Base-by-base conservation (phyloP, 140 eudicot genomes). In the Bidens hawaiensis region DNA sequence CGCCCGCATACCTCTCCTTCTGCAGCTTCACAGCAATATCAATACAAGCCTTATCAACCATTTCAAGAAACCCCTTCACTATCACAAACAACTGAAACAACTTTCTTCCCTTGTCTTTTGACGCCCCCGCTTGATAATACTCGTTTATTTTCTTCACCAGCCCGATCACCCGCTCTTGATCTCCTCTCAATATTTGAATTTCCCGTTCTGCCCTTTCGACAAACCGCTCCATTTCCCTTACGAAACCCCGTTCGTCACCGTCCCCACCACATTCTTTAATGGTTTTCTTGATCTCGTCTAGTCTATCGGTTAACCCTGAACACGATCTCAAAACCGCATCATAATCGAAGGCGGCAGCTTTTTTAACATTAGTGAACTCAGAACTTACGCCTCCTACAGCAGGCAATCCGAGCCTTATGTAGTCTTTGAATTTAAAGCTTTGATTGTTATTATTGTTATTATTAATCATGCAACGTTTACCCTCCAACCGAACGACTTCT, bases 401-500 rank as follows among this genome's bases (percentile, higher is more conserved):
- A 6, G 99, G 96, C 46, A 93, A 70, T 0, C 99, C 99, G n/a
- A 93, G 84, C 87, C 64, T 76, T 73, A 82, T 76, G 47, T 88
- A 93, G 45, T 88, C 96, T 26, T 78, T 85, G n/a, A 88, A 94
- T 73, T 74, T 66, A 12, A 85, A 59, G 64, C 87, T 88, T 33
- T 68, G 85, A 49, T 78, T 83, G n/a, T n/a, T n/a, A n/a, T n/a
- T n/a, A n/a, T 59, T 79, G 67, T n/a, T n/a, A n/a, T n/a, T n/a
- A 55, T 78, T 88, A 12, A 88, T 73, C 60, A 85, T 86, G 40
- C 89, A 81, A 2, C 96, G 95, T 66, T 86, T 93, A 9, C 99
- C 99, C 40, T 93, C 99, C 46, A 90, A 79, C 5, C 99, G 73
- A 47, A 93, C 94, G 21, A 93, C 99, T 73, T 88, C 96, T 77